Evolutionary conservation across 495 filamentous ascomycete species (phyloP).

Genomic region (Rhypophila decipiens): DNA sequence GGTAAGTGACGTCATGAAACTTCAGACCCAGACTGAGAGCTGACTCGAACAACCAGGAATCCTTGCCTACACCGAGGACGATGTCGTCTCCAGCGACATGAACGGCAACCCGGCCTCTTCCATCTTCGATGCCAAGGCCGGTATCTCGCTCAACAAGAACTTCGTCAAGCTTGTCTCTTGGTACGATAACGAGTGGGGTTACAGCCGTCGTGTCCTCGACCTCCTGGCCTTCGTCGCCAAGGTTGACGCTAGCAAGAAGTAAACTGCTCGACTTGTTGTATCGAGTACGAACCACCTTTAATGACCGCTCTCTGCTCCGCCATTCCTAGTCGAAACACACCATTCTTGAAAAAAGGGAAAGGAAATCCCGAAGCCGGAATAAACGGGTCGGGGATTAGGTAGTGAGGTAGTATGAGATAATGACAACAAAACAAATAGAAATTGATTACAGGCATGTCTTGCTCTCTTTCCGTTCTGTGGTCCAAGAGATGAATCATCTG

Average conservation of each 20-base stretch:
- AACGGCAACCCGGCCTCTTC: conserved; percentile 88
- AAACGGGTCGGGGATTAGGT: too few relatives aligned
- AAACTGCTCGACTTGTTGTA: too few relatives aligned
- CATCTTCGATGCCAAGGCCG: conserved; percentile 99
- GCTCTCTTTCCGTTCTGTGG: too few relatives aligned
- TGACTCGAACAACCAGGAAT: conserved; percentile 55
- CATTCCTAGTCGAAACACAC: too few relatives aligned
- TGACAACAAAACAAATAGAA: too few relatives aligned
- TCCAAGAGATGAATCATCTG: too few relatives aligned
- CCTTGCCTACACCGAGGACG: conserved; percentile 94
- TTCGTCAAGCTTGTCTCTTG: conserved; percentile 98
- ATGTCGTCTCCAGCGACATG: conserved; percentile 87
- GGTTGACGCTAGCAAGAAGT: conserved; percentile 57
- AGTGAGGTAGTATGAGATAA: too few relatives aligned
- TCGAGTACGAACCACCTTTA: too few relatives aligned
- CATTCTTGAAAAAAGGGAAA: too few relatives aligned
- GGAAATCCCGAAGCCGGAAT: too few relatives aligned
- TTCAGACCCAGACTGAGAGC: conserved; percentile 8
- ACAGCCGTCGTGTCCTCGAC: conserved; percentile 97
- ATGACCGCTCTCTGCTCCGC: too few relatives aligned
- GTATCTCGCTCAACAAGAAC: conserved; percentile 95
- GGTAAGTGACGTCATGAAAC: conserved; percentile 45
- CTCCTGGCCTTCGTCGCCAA: conserved; percentile 89
- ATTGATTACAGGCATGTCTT: too few relatives aligned
- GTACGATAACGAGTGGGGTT: conserved; percentile 89